These are phyloP conservation scores for Penicillium sp. DNA, from an alignment of 2,329 filamentous ascomycete species.

Conservation along the genomic window DNA sequence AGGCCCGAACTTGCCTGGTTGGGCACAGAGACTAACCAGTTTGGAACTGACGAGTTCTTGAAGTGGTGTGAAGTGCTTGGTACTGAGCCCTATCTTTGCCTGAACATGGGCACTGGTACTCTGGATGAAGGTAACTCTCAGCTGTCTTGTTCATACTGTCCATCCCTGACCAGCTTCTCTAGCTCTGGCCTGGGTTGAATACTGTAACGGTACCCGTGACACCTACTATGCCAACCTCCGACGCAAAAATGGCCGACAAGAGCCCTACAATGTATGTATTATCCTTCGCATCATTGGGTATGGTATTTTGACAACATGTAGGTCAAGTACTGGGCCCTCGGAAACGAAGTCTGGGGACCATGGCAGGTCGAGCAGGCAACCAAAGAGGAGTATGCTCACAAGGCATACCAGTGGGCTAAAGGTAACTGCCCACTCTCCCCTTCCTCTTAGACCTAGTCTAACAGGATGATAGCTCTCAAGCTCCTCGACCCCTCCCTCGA, in stretches of 20 bases:
- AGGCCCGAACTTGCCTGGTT: constrained; percentile 80
- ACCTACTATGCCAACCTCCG: constrained; percentile 83
- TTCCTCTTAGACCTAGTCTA: background rate
- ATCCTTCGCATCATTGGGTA: background rate
- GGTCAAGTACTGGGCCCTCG: constrained; percentile 84
- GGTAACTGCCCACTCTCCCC: constrained; percentile 32
- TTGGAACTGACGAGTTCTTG: constrained; percentile 87
- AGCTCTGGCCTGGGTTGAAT: constrained; percentile 80
- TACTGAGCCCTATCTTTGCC: constrained; percentile 77
- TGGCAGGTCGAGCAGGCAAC: constrained; percentile 66
- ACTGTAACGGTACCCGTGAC: constrained; percentile 79
- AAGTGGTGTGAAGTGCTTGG: constrained; percentile 75
- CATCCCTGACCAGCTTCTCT: constrained; percentile 5
- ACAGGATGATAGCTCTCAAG: constrained; percentile 38
- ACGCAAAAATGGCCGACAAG: constrained; percentile 72
- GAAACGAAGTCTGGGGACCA: constrained; percentile 70
- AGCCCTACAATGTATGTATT: constrained; percentile 69
- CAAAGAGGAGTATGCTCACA: constrained; percentile 63
- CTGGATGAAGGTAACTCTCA: constrained; percentile 54
- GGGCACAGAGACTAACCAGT: constrained; percentile 75
- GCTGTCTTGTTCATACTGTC: background rate
- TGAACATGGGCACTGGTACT: constrained; percentile 81
- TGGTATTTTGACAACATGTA: constrained; percentile 24
- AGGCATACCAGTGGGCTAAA: constrained; percentile 65
- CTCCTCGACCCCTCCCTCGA: constrained; percentile 66